phyloP scores from a whole-genome alignment of 1,139 yeast genomes.

The Yamadazyma triangularis region DNA sequence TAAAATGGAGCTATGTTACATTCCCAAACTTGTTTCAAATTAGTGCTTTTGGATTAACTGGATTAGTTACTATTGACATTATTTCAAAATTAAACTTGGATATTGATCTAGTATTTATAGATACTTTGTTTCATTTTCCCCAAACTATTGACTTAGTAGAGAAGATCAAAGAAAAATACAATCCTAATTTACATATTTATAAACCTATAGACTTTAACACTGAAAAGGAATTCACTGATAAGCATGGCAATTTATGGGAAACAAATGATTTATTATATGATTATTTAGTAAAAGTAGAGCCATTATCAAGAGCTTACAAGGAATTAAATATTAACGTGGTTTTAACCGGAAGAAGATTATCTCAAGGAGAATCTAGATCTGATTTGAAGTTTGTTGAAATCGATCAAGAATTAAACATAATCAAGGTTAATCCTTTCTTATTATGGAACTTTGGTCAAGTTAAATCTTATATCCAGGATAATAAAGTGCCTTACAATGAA shows the following conservation, averaged over 20 bases:
- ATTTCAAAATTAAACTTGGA: slow-evolving; percentile 55
- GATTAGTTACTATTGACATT: slow-evolving; percentile 84
- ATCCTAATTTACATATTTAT: slow-evolving; percentile 54
- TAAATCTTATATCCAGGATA: slow-evolving; percentile 57
- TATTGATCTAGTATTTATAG: slow-evolving; percentile 78
- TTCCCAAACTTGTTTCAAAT: slow-evolving; percentile 84
- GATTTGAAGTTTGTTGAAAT: slow-evolving; percentile 72
- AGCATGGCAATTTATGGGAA: slow-evolving; percentile 85
- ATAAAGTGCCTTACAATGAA: slow-evolving; percentile 81
- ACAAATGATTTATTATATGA: slow-evolving; percentile 78
- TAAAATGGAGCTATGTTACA: slow-evolving; percentile 77
- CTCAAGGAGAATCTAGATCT: slow-evolving; percentile 85
- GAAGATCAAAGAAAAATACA: slow-evolving; percentile 52
- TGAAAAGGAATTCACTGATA: slow-evolving; percentile 61
- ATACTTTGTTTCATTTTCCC: slow-evolving; percentile 89
- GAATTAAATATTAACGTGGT: slow-evolving; percentile 74
- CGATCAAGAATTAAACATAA: slow-evolving; percentile 61
- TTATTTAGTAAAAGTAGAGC: slow-evolving; percentile 87
- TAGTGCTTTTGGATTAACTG: slow-evolving; percentile 93
- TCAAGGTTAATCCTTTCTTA: slow-evolving; percentile 87
- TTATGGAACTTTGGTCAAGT: slow-evolving; percentile 80
- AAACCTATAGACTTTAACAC: slow-evolving; percentile 55
- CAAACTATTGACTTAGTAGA: slow-evolving; percentile 81
- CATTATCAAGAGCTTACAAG: slow-evolving; percentile 78
- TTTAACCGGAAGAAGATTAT: slow-evolving; percentile 84